phyloP scores from a whole-genome alignment of 225 moss, liverwort and hornwort species.

The Asterella californica region DNA sequence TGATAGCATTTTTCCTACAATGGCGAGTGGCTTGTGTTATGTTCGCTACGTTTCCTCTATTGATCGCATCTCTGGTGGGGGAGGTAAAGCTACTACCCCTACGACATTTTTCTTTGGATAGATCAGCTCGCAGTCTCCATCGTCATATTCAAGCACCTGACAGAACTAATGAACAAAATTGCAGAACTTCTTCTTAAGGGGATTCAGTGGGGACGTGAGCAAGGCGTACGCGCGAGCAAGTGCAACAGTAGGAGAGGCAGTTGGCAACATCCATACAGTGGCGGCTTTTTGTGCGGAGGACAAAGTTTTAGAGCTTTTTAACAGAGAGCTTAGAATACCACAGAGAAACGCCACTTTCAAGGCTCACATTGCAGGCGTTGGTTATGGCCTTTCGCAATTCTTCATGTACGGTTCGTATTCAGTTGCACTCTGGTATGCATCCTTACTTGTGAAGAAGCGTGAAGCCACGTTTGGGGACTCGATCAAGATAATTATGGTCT shows the following conservation, averaged over 20 bases:
- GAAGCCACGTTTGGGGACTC: slow-evolving; percentile 43
- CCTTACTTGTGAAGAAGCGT: slow-evolving; percentile 36
- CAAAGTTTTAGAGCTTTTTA: slow-evolving; percentile 48
- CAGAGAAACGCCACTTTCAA: slow-evolving; percentile 41
- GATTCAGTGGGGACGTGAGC: slow-evolving; percentile 28
- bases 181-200: slow-evolving; percentile 28
- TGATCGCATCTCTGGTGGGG: slow-evolving; percentile 81
- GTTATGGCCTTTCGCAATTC: slow-evolving; percentile 46
- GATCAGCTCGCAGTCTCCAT: background rate
- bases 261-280: slow-evolving; percentile 37
- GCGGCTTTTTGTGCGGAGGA: slow-evolving; percentile 36
- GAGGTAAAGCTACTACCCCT: slow-evolving; percentile 43
- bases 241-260: slow-evolving; percentile 31
- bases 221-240: slow-evolving; percentile 31
- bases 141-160: background rate
- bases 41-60: slow-evolving; percentile 77
- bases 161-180: background rate
- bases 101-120: background rate
- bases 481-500: slow-evolving; percentile 50
- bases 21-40: slow-evolving; percentile 91
- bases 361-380: slow-evolving; percentile 28
- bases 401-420: slow-evolving; percentile 55
- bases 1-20: slow-evolving; percentile 80
- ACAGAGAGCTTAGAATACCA: slow-evolving; percentile 49
- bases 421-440: slow-evolving; percentile 52